Conservation (phyloP, 2,329 filamentous ascomycete species). For the Alternaria viburni region DNA sequence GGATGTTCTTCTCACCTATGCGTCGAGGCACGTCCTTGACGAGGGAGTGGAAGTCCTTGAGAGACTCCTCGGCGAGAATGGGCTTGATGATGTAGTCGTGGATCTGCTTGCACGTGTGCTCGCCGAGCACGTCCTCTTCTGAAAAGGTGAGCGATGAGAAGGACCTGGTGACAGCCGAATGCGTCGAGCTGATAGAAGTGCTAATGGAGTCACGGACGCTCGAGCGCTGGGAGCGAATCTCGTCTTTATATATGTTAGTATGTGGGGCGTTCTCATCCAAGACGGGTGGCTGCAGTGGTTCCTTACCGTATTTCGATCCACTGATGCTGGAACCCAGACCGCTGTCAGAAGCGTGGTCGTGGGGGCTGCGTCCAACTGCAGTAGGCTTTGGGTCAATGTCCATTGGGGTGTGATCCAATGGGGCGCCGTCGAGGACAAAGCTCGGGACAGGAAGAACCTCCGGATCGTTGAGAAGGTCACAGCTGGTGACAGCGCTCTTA, state of each 20-base stretch:
- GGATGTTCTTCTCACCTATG: constrained; percentile 83
- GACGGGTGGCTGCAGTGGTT: constrained; percentile 21
- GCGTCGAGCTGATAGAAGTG: constrained; percentile 46
- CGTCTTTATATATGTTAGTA: constrained; percentile 47
- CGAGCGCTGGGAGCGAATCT: constrained; percentile 33
- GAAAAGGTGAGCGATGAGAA: constrained; percentile 48
- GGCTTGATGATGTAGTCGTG: constrained; percentile 77
- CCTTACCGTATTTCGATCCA: constrained; percentile 57
- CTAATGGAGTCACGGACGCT: constrained; percentile 44
- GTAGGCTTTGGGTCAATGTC: constrained; percentile 52
- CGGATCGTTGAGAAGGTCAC: constrained; percentile 54
- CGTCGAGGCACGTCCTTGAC: constrained; percentile 78
- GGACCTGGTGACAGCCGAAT: constrained; percentile 54
- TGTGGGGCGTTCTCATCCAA: constrained; percentile 20
- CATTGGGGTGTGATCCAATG: constrained; percentile 45
- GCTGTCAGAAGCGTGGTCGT: constrained; percentile 82
- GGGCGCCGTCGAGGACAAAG: constrained; percentile 50
- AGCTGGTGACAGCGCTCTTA: constrained; percentile 37
- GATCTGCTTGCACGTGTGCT: constrained; percentile 76
- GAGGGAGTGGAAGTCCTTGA: constrained; percentile 82
- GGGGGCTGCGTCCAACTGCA: constrained; percentile 48
- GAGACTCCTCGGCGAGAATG: constrained; percentile 72
- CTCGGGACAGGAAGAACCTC: constrained; percentile 58
- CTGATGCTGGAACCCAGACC: constrained; percentile 84
- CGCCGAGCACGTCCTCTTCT: constrained; percentile 64